A percentile compares a stretch with the other conserved stretches of the same genome.
Evolutionary conservation across 345 rosid species (phyloP).

Genomic region (Eucalyptus shirleyi): DNA sequence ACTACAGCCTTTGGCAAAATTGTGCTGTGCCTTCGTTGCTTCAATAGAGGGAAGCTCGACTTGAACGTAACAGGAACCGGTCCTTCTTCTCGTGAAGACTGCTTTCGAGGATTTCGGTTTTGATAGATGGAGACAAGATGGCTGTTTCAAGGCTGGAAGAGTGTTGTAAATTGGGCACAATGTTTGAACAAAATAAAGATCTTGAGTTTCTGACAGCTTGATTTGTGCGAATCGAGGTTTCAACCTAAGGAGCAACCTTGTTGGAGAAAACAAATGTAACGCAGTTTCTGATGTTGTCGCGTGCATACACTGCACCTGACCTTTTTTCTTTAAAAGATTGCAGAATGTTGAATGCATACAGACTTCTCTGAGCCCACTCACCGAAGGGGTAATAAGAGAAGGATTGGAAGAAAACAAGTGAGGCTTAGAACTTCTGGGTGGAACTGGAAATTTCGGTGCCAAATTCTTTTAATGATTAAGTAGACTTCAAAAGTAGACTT

Average conservation of each 20-base stretch:
- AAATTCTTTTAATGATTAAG: background rate
- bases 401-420: background rate
- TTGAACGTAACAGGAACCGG: conserved; percentile 74
- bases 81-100: conserved; percentile 59
- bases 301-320: background rate
- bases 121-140: background rate
- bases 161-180: background rate
- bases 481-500: background rate
- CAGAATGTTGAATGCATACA: background rate
- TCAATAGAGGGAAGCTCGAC: conserved; percentile 79
- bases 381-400: background rate
- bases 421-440: background rate
- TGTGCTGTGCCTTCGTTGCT: background rate
- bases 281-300: background rate
- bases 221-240: background rate
- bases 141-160: background rate
- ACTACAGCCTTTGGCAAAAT: background rate
- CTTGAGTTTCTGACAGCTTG: background rate
- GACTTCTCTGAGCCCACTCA: background rate
- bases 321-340: background rate
- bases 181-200: background rate
- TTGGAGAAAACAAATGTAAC: background rate
- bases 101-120: background rate
- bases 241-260: background rate
- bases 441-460: background rate